Evolutionary conservation across 768 basidiomycete genomes (phyloP).

Genomic region (Mycena epipterygia): DNA sequence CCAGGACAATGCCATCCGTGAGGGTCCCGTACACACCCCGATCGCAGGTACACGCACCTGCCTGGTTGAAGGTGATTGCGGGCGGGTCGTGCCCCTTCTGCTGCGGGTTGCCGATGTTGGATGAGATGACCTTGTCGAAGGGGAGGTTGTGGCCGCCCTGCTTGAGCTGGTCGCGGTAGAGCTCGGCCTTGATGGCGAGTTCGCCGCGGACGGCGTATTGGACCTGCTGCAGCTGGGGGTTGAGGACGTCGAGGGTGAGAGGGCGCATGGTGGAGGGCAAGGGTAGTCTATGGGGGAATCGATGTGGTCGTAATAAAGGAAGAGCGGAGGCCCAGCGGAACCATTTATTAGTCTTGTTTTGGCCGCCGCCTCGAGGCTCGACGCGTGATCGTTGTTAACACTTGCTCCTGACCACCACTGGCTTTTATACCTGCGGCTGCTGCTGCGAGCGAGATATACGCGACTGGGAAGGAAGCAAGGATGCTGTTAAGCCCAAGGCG

Average conservation of each 20-base stretch:
- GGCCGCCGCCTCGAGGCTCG: neutral
- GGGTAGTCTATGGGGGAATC: neutral
- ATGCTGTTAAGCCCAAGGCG: neutral
- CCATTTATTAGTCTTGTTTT: neutral
- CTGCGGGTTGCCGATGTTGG: slow-evolving; percentile 99
- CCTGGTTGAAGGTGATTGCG: slow-evolving; percentile 90
- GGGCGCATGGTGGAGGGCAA: slow-evolving; percentile 61
- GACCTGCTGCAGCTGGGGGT: slow-evolving; percentile 87
- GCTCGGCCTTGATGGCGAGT: slow-evolving; percentile 94
- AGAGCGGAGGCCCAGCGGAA: slow-evolving; percentile 1
- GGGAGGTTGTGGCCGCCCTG: slow-evolving; percentile 71
- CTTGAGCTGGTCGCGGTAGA: slow-evolving; percentile 80
- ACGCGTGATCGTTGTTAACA: slow-evolving; percentile 28
- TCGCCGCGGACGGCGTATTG: slow-evolving; percentile 98
- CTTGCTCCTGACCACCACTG: neutral
- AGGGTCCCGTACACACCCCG: too few relatives aligned
- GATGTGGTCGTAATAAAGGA: slow-evolving; percentile 2
- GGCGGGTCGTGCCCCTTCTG: slow-evolving; percentile 94
- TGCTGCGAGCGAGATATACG: neutral
- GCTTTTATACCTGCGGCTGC: slow-evolving; percentile 5
- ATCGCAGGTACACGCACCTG: slow-evolving; percentile 70
- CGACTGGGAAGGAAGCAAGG: neutral
- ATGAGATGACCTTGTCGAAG: slow-evolving; percentile 90
- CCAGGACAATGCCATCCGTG: slow-evolving; percentile 13
- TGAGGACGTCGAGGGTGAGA: slow-evolving; percentile 80